Percentiles rank a stretch among this genome's conserved stretches.
Evolutionary conservation across 2,329 filamentous ascomycete genomes (phyloP).

Genomic region (Trichophyton rubrum): DNA sequence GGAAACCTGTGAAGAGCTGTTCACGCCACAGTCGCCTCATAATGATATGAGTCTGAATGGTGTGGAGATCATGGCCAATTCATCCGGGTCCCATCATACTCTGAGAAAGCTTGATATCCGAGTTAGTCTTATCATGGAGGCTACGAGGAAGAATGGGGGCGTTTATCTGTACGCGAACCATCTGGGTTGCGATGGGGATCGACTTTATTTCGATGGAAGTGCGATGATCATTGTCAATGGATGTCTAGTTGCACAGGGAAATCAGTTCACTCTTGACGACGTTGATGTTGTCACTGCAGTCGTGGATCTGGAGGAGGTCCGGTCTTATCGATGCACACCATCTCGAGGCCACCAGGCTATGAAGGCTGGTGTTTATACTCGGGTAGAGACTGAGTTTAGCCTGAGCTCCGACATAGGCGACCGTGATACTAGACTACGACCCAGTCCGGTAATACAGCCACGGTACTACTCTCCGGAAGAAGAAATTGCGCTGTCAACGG

Average conservation of each 20-base stretch:
- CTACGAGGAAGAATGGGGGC: conserved; percentile 35
- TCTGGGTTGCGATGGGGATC: conserved; percentile 43
- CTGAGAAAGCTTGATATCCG: conserved; percentile 53
- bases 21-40: conserved; percentile 44
- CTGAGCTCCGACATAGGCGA: conserved; percentile 16
- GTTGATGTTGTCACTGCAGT: conserved; percentile 54
- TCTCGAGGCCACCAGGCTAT: conserved; percentile 22
- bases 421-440: conserved; percentile 11
- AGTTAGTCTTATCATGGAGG: conserved; percentile 51
- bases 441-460: conserved; percentile 13
- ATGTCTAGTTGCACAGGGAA: conserved; percentile 18
- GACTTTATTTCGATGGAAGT: conserved; percentile 48
- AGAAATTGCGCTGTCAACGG: conserved; percentile 18
- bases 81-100: conserved; percentile 39
- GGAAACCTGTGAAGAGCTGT: conserved; percentile 43
- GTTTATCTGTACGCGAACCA: conserved; percentile 47
- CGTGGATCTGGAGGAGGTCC: conserved; percentile 57
- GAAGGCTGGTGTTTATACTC: conserved; percentile 16
- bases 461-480: conserved; percentile 18
- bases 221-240: conserved; percentile 51
- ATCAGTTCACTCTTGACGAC: conserved; percentile 38
- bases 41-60: conserved; percentile 52
- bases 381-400: conserved; percentile 21
- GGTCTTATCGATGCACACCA: conserved; percentile 24
- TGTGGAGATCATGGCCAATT: conserved; percentile 58